Evolutionary conservation across 1,284 basidiomycete genomes (phyloP), one percentile per base, ranked within the genome.

Genomic region (Puccinia polysora): DNA sequence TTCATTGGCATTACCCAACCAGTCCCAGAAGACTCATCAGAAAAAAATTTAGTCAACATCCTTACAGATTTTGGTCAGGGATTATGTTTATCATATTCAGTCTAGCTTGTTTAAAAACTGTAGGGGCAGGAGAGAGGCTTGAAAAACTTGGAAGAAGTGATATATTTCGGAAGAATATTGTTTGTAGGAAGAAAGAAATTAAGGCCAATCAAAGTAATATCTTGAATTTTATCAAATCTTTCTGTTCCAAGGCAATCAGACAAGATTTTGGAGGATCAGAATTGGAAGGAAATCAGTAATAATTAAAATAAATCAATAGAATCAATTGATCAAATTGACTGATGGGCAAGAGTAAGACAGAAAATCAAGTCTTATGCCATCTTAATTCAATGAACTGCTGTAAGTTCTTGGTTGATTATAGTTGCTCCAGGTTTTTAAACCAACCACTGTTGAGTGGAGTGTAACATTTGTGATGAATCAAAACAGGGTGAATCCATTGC

Each of bases 391-490:
- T 69, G n/a, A 69, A 69, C 14, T 25, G 67, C 14, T 69, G 67
- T 58, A 52, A 49, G 30, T 69, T 69, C 28, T 58, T 32, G 12
- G 67, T 69, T 28, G 67, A 59, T 47, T 56, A 60, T 49, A 60
- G 55, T 58, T 69, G 67, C 47, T 53, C 55, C 40, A 59, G 67
- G 18, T 69, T 47, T 60, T 58, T 69, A 8, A 34, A 53, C 15
- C 32, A 56, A 59, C 67, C 67, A 28, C 58, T 56, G 8, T n/a
- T n/a, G n/a, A n/a, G 67, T 59, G 36, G 67, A 69, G 50, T 69
- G 67, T 45, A 60, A 69, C 34, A 69, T 69, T 36, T 53, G 67
- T 55, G 56, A 69, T 23, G 67, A 69, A 49, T 38, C 53, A 40
- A 69, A 69, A 52, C 55, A 60, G 25, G 67, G 67, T 28, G 67